Percentiles rank a stretch among this genome's conserved stretches.
phyloP scores from a whole-genome alignment of 1,284 basidiomycete genomes.

The Clitocybe nebularis region DNA sequence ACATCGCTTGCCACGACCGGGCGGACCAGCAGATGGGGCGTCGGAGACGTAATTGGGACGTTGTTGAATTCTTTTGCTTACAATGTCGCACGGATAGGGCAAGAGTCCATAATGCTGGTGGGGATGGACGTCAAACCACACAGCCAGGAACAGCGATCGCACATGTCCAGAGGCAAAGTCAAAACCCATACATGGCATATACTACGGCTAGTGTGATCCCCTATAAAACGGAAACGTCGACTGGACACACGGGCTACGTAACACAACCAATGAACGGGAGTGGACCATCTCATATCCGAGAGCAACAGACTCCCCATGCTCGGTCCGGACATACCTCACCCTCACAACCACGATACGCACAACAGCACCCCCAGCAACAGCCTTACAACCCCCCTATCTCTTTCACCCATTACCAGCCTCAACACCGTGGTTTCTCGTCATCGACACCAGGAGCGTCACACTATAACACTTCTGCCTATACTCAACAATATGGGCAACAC shows the following conservation, averaged over 20 bases:
- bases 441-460: conserved; percentile 9
- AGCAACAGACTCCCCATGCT: conserved; percentile 8
- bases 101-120: not conserved
- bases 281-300: conserved; percentile 8
- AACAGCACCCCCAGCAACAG: not conserved
- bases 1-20: conserved; percentile 72
- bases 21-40: conserved; percentile 55
- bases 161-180: conserved; percentile 5
- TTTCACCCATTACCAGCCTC: conserved; percentile 51
- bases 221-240: conserved; percentile 7
- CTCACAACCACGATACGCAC: not conserved
- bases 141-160: not conserved
- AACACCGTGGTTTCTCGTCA: conserved; percentile 38
- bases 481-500: conserved; percentile 16
- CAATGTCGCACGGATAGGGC: conserved; percentile 34
- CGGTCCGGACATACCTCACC: conserved; percentile 3
- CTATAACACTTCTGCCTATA: conserved; percentile 13
- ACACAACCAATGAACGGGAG: conserved; percentile 10
- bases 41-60: conserved; percentile 66
- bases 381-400: conserved; percentile 23
- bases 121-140: not conserved
- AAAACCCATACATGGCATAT: conserved; percentile 14
- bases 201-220: conserved; percentile 1
- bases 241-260: not conserved
- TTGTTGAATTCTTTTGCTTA: conserved; percentile 61